phyloP scores from a whole-genome alignment of 2,329 filamentous ascomycete genomes.

The Rutstroemia sp. region DNA sequence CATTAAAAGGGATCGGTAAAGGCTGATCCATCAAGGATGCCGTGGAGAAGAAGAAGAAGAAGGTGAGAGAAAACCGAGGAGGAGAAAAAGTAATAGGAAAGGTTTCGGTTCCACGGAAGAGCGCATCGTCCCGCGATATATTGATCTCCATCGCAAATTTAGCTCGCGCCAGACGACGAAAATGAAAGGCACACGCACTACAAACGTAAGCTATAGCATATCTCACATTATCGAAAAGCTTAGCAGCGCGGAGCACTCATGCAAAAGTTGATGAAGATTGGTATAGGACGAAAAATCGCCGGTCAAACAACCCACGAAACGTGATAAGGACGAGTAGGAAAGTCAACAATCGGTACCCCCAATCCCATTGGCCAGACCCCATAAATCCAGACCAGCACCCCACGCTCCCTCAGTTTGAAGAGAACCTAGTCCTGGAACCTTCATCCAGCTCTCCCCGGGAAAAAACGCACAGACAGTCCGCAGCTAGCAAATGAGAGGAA shows the following conservation, averaged over 20 bases:
- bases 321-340: neutral
- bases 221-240: neutral
- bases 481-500: neutral
- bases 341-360: neutral
- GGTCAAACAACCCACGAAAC: conserved; percentile 2
- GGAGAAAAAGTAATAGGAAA: neutral
- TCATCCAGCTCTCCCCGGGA: neutral
- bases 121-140: neutral
- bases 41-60: neutral
- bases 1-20: neutral
- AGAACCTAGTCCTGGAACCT: conserved; percentile 1
- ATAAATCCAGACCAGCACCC: neutral
- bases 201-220: neutral
- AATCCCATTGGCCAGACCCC: neutral
- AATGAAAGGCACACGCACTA: neutral
- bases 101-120: neutral
- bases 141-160: neutral
- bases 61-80: neutral
- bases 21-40: conserved; percentile 4
- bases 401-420: neutral
- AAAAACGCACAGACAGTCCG: neutral
- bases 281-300: neutral
- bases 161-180: neutral
- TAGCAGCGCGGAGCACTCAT: neutral
- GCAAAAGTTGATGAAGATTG: neutral